phyloP scores from a whole-genome alignment of 2,329 filamentous ascomycete genomes.

The Neonectria faginata region DNA sequence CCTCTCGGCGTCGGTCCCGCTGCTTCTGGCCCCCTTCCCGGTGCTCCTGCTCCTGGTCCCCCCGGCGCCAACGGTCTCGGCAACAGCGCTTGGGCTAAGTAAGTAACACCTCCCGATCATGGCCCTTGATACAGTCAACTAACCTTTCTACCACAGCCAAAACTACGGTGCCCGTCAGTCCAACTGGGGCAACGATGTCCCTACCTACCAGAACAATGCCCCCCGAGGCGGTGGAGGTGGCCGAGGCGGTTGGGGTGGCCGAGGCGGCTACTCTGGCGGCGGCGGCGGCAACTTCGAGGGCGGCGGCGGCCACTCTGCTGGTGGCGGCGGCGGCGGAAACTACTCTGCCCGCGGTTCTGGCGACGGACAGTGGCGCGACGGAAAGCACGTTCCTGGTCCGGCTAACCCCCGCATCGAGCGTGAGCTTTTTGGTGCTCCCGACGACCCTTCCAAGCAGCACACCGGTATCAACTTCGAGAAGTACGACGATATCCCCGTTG shows the following conservation, averaged over 20 bases:
- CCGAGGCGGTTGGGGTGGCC: slow-evolving; percentile 49
- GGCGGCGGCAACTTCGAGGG: slow-evolving; percentile 57
- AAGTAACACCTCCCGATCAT: slow-evolving; percentile 50
- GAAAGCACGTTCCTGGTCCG: slow-evolving; percentile 94
- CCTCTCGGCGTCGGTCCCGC: slow-evolving; percentile 30
- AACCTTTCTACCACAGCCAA: slow-evolving; percentile 39
- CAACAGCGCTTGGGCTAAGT: slow-evolving; percentile 74
- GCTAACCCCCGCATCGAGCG: slow-evolving; percentile 91
- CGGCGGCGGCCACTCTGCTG: slow-evolving; percentile 79
- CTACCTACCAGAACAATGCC: slow-evolving; percentile 47
- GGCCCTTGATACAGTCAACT: slow-evolving; percentile 20
- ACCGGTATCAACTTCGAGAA: slow-evolving; percentile 99
- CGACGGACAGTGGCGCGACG: slow-evolving; percentile 95
- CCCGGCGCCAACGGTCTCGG: slow-evolving; percentile 63
- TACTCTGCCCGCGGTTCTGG: slow-evolving; percentile 82
- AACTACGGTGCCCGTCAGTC: slow-evolving; percentile 51
- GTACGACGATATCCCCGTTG: slow-evolving; percentile 99
- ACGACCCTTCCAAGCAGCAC: slow-evolving; percentile 94
- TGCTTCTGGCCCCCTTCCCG: slow-evolving; percentile 31
- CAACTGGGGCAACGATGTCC: slow-evolving; percentile 50
- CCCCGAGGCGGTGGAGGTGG: slow-evolving; percentile 48
- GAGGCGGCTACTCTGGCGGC: slow-evolving; percentile 52
- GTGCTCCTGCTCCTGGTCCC: slow-evolving; percentile 34
- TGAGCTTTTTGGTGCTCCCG: slow-evolving; percentile 90
- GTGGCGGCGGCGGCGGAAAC: slow-evolving; percentile 73